A percentile compares a stretch with the other conserved stretches of the same genome.
Evolutionary conservation across 768 basidiomycete species (phyloP).

Genomic region (Cystobasidium ongulense): DNA sequence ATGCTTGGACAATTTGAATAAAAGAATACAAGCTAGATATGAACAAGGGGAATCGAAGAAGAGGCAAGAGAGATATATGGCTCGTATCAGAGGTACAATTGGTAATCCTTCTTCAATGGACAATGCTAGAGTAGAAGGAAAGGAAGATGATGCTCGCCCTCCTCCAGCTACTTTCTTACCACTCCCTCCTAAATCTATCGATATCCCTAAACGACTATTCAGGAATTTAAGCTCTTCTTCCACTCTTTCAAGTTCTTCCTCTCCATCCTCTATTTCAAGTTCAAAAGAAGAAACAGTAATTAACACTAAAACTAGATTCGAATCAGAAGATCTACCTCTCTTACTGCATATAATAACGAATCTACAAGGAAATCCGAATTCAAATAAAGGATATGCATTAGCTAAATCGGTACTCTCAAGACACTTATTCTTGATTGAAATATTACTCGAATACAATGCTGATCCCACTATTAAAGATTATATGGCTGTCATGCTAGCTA

Average conservation of each 20-base stretch:
- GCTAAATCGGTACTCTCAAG: conserved; percentile 63
- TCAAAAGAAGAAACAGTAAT: no score
- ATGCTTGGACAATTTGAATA: conserved; percentile 46
- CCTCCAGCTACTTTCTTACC: not conserved
- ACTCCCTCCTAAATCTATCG: not conserved
- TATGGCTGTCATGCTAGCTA: conserved; percentile 67
- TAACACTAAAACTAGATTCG: not conserved
- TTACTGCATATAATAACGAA: conserved; percentile 43
- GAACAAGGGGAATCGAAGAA: no score
- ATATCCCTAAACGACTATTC: not conserved
- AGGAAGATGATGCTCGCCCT: no score
- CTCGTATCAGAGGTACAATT: not conserved
- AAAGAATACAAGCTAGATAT: not conserved
- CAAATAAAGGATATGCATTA: conserved; percentile 71
- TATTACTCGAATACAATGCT: conserved; percentile 66
- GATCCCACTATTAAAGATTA: conserved; percentile 57
- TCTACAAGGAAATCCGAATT: conserved; percentile 53
- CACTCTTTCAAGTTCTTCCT: conserved; percentile 59
- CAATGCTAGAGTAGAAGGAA: no score
- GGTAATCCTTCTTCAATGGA: not conserved
- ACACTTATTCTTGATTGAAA: conserved; percentile 58
- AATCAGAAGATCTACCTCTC: conserved; percentile 19
- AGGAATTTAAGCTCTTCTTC: not conserved
- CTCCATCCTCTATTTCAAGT: conserved; percentile 43
- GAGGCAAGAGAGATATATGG: not conserved